Percentiles rank a stretch among this genome's conserved stretches.
Evolutionary conservation across 768 basidiomycete genomes (phyloP).

Genomic region (Phanerochaete sordida): DNA sequence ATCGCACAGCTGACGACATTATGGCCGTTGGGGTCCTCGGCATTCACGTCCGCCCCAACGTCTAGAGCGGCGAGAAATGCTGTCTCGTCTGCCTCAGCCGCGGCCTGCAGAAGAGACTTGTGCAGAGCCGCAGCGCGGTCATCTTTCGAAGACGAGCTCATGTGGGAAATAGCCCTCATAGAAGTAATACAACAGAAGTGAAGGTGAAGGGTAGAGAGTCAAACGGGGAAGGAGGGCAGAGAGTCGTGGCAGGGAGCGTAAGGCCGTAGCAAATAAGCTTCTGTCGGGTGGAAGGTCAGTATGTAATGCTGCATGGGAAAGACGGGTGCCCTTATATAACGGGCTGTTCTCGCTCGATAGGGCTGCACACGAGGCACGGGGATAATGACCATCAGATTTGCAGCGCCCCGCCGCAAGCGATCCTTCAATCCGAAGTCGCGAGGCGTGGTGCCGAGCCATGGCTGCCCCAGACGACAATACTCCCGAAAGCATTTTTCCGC

Average conservation of each 20-base stretch:
- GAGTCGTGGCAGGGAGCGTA: constrained; percentile 1
- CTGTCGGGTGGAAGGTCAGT: not conserved
- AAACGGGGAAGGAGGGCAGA: not conserved
- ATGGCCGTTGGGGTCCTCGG: constrained; percentile 55
- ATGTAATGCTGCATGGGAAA: not conserved
- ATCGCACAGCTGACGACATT: constrained; percentile 67
- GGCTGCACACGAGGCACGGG: constrained; percentile 13
- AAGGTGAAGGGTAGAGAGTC: not conserved
- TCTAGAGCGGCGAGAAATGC: constrained; percentile 51
- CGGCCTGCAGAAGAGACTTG: constrained; percentile 34
- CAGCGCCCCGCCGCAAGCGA: not conserved
- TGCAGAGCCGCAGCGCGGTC: not conserved
- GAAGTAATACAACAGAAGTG: constrained; percentile 8
- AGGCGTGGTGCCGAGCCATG: constrained; percentile 3
- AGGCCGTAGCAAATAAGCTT: not conserved
- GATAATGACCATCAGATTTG: constrained; percentile 8
- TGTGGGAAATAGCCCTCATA: not conserved
- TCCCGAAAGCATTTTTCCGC: not conserved
- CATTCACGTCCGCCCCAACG: constrained; percentile 66
- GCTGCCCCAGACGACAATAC: not conserved
- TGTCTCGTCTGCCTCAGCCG: constrained; percentile 51
- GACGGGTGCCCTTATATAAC: not conserved
- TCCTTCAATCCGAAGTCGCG: constrained; percentile 10
- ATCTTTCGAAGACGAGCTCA: not conserved
- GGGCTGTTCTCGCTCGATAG: not conserved